Evolutionary conservation across 2,329 filamentous ascomycete genomes (phyloP), one percentile per base, ranked within the genome.

Genomic region (Setomelanomma holmii): DNA sequence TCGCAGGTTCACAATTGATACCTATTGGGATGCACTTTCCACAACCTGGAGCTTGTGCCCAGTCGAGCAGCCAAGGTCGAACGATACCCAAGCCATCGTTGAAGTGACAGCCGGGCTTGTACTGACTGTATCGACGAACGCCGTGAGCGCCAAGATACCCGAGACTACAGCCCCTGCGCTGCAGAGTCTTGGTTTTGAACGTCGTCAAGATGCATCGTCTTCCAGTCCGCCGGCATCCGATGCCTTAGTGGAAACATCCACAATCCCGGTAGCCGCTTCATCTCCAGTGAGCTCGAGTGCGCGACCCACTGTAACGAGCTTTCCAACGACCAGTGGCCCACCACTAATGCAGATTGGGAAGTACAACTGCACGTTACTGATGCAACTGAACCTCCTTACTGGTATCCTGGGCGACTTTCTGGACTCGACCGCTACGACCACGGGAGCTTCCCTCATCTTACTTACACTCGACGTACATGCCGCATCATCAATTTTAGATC

Each of bases 11-110:
- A 72, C 82, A 38, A 71, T 87, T 22, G 86, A 89, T 67, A 61
- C 87, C 11, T 89, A 86, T 63, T 89, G 86, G 86, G 86, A 88
- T 57, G 64, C 78, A 20, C 76, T 73, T 23, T 77, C 80, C 22
- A 72, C 71, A 24, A 66, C 77, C 35, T 89, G 86, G 84, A 83
- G 78, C 43, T 78, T 89, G 16, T 89, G 86, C 66, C 86, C 86
- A 0, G 83, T 83, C 2, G 69, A 80, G 40, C 75, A 86, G 45
- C 80, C 81, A 30, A 56, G 62, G 22, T 57, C 61, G 5, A 55
- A 54, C 5, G 40, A 52, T 11, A 38, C 51, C 35, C 45, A 40
- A 12, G 47, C 34, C 4, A 16, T 33, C n/a, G 40, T 50, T 11
- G 51, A 54, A 11, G 45, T 62, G n/a, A 44, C 41, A 10, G 55